Evolutionary conservation across 2,329 filamentous ascomycete species (phyloP), one percentile per base, ranked within the genome.

Genomic region (Pseudophaeomoniella oleicola): DNA sequence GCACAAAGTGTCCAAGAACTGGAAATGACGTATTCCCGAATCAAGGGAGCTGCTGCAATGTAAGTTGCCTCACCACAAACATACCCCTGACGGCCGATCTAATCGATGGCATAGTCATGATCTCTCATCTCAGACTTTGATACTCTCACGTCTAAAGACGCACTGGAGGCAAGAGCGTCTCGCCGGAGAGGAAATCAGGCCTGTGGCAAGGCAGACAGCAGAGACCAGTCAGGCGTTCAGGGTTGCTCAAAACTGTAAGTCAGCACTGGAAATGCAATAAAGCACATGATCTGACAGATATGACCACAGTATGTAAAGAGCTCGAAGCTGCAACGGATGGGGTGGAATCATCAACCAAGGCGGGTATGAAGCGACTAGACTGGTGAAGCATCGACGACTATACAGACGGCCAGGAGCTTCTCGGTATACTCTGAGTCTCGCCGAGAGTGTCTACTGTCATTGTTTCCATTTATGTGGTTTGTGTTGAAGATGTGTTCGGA

Each of bases 301-400:
- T 27, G 22, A 57, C 68, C 43, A 63, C 63, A 73, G 44, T 63
- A 58, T 40, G 63, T 46, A 44, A 55, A 34, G 41, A 27, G n/a
- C 22, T 27, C n/a, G 22, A 27, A 27, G 6, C 22, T 9, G 22
- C 22, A 27, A n/a, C 22, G n/a, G n/a, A n/a, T n/a, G 6, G 22
- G 22, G n/a, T 27, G 22, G 6, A 27, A 27, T 27, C 6, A 27
- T 27, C 9, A n/a, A 6, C 22, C 9, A 27, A 27, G n/a, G 22
- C 6, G 22, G 22, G 22, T 6, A 6, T 27, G 22, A 27, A 27
- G 9, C 6, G 6, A n/a, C n/a, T 27, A 27, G 22, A 27, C 22
- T 27, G 22, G 22, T 27, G n/a, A 27, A 27, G 22, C n/a, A n/a
- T n/a, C n/a, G n/a, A n/a, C n/a, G n/a, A n/a, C n/a, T n/a, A n/a